phyloP scores from a whole-genome alignment of 192 early-diverging fungal genomes.

The Podila clonocystis region DNA sequence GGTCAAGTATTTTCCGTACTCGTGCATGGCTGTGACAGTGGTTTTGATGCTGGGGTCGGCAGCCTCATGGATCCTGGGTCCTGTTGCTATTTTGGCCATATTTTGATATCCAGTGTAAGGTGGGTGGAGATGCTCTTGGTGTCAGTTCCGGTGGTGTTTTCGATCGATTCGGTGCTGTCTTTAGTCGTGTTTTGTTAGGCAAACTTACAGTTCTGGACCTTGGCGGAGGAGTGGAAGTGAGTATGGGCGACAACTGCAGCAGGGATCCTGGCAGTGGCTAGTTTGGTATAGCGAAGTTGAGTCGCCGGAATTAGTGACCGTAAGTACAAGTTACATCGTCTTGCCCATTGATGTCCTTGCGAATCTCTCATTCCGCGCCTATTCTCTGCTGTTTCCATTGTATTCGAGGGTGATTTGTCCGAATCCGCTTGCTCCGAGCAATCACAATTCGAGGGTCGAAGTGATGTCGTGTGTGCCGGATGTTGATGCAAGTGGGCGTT shows the following conservation, averaged over 20 bases:
- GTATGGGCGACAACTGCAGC: constrained; percentile 35
- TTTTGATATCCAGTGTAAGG: too few species aligned
- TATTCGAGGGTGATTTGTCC: constrained; percentile 2
- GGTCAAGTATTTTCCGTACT: constrained; percentile 90
- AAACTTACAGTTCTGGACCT: constrained; percentile 36
- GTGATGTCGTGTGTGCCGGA: background rate
- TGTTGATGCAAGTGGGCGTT: background rate
- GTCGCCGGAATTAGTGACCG: too few species aligned
- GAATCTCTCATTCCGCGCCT: background rate
- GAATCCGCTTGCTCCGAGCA: too few species aligned
- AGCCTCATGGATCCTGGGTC: constrained; percentile 47
- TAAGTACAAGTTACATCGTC: too few species aligned
- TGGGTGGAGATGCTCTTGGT: background rate
- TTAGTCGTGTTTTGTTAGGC: background rate
- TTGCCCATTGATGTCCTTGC: background rate
- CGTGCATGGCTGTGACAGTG: constrained; percentile 65
- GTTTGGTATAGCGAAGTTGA: background rate
- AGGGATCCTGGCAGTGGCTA: constrained; percentile 41
- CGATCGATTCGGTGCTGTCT: background rate
- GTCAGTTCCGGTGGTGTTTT: background rate
- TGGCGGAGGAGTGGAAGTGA: constrained; percentile 36
- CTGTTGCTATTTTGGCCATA: constrained; percentile 4
- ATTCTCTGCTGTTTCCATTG: constrained; percentile 2
- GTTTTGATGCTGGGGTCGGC: constrained; percentile 45
- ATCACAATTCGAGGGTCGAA: background rate